Evolutionary conservation across 2,329 filamentous ascomycete genomes (phyloP).

Genomic region (Aschersonia sp.): DNA sequence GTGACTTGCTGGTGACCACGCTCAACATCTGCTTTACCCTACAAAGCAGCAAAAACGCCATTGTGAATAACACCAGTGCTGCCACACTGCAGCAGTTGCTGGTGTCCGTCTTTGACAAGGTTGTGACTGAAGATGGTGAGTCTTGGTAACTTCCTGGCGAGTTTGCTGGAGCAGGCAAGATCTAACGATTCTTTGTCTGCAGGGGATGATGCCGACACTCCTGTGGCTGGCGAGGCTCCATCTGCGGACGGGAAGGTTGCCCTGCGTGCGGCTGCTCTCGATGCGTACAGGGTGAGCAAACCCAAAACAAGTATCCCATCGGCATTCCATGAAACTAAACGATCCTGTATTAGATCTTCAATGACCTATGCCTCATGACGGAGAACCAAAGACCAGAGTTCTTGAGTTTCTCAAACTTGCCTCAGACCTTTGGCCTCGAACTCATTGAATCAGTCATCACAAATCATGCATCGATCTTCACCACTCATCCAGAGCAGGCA

Average conservation of each 20-base stretch:
- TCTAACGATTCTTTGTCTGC: not conserved
- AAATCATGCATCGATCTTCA: constrained; percentile 71
- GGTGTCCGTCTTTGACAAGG: constrained; percentile 85
- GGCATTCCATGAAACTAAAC: not conserved
- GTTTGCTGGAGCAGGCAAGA: not conserved
- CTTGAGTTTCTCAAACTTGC: constrained; percentile 62
- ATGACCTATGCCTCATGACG: constrained; percentile 77
- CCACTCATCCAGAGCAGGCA: constrained; percentile 64
- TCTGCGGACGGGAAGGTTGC: constrained; percentile 48
- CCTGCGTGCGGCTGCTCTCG: constrained; percentile 63
- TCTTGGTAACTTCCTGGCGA: constrained; percentile 6
- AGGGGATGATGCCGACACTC: constrained; percentile 34
- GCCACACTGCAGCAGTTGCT: constrained; percentile 94
- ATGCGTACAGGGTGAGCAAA: constrained; percentile 57
- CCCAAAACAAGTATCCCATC: too few relatives aligned
- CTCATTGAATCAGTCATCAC: constrained; percentile 81
- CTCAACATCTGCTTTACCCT: constrained; percentile 86
- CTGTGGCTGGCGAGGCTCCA: constrained; percentile 52
- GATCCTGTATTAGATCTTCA: constrained; percentile 48
- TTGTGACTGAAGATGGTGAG: constrained; percentile 66
- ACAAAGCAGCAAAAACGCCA: constrained; percentile 80
- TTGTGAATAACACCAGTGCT: constrained; percentile 89
- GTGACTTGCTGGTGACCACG: constrained; percentile 65
- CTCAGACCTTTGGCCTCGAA: constrained; percentile 75
- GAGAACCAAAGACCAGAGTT: constrained; percentile 76